Percentiles rank a stretch among this genome's conserved stretches.
Evolutionary conservation across 495 filamentous ascomycete species (phyloP).

Genomic region (Podospora appendiculata): DNA sequence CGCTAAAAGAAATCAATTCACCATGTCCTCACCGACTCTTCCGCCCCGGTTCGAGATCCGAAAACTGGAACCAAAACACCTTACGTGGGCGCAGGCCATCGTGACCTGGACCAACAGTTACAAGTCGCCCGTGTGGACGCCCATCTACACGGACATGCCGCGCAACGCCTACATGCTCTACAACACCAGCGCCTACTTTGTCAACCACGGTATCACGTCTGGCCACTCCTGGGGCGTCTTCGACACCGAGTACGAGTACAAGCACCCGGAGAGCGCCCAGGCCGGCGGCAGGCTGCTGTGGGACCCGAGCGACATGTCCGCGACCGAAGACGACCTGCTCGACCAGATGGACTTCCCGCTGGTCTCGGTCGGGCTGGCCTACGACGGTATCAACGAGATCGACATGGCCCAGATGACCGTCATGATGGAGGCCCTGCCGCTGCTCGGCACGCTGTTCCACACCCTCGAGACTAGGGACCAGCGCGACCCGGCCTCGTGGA

Average conservation of each 20-base stretch:
- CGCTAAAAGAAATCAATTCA: too few relatives aligned
- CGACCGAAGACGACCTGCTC: slow-evolving; percentile 8
- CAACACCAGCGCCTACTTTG: not conserved
- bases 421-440: slow-evolving; percentile 21
- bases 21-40: too few relatives aligned
- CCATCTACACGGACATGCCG: slow-evolving; percentile 15
- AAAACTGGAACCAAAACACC: slow-evolving; percentile 25
- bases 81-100: slow-evolving; percentile 30
- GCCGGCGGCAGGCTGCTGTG: slow-evolving; percentile 35
- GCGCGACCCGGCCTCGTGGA: slow-evolving; percentile 14
- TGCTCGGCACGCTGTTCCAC: slow-evolving; percentile 18
- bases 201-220: slow-evolving; percentile 6
- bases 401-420: slow-evolving; percentile 19
- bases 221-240: slow-evolving; percentile 38
- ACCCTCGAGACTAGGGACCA: slow-evolving; percentile 12
- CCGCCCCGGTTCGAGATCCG: slow-evolving; percentile 26
- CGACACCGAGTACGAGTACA: slow-evolving; percentile 38
- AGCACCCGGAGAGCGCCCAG: slow-evolving; percentile 26
- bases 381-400: slow-evolving; percentile 24
- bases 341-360: slow-evolving; percentile 38
- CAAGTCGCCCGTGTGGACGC: slow-evolving; percentile 27
- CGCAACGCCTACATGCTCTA: slow-evolving; percentile 13
- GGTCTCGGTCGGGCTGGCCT: slow-evolving; percentile 30
- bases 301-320: slow-evolving; percentile 17
- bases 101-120: slow-evolving; percentile 30